A percentile compares a stretch with the other conserved stretches of the same genome.
Conservation (phyloP, 2,329 filamentous ascomycete species). For the Trichoderma sp. region DNA sequence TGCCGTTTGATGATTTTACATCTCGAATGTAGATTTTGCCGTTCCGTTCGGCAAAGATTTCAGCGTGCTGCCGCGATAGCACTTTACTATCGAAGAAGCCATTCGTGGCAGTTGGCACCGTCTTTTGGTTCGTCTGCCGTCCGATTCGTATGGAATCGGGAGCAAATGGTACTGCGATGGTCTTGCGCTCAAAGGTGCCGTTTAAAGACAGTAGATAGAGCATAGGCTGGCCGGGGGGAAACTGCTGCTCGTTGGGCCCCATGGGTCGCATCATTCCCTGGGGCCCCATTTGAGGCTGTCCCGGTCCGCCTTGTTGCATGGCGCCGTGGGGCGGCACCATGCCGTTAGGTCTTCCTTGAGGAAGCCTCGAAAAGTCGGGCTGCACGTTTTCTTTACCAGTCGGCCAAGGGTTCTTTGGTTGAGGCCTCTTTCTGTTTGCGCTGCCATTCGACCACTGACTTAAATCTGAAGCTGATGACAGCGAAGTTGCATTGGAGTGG, state of each 20-base stretch:
- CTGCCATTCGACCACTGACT: conserved; percentile 51
- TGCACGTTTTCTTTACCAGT: conserved; percentile 47
- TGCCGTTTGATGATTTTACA: conserved; percentile 97
- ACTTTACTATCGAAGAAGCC: conserved; percentile 99
- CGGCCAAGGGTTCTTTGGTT: conserved; percentile 51
- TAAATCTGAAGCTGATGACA: conserved; percentile 46
- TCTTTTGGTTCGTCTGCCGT: conserved; percentile 95
- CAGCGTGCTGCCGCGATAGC: conserved; percentile 90
- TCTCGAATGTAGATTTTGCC: conserved; percentile 96
- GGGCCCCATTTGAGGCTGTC: conserved; percentile 41
- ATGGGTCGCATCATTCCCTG: conserved; percentile 62
- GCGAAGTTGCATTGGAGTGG: conserved; percentile 59
- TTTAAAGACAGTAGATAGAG: conserved; percentile 88
- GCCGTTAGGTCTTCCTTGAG: conserved; percentile 45
- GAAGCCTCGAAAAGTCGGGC: conserved; percentile 47
- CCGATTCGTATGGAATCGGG: conserved; percentile 96
- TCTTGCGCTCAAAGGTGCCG: conserved; percentile 95
- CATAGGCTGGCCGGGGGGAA: conserved; percentile 67
- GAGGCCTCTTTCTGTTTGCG: conserved; percentile 51
- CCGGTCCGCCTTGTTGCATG: conserved; percentile 34
- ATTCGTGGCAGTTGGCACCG: conserved; percentile 83
- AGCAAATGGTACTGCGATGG: conserved; percentile 86
- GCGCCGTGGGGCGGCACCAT: conserved; percentile 35
- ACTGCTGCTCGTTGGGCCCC: conserved; percentile 52
- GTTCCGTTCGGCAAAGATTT: conserved; percentile 82